A percentile compares a stretch with the other conserved stretches of the same genome.
phyloP scores from a whole-genome alignment of 371 early-diverging fungal genomes.

The Vairimorpha ceranae region DNA sequence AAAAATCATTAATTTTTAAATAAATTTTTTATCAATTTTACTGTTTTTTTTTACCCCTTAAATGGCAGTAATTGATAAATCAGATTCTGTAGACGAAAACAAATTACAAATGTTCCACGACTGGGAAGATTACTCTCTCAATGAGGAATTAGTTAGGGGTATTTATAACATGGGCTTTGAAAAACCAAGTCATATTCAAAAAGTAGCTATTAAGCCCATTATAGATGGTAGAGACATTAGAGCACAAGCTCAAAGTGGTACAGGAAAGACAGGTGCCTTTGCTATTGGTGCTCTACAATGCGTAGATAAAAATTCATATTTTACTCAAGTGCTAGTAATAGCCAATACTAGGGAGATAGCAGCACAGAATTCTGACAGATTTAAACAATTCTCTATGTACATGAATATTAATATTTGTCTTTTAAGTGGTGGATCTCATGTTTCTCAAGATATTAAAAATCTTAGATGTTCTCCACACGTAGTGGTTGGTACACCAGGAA shows the following conservation, averaged over 20 bases:
- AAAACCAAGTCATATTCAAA: constrained; percentile 92
- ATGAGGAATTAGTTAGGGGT: constrained; percentile 87
- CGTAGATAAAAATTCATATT: constrained; percentile 72
- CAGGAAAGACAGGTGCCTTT: constrained; percentile 99
- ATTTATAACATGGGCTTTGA: constrained; percentile 95
- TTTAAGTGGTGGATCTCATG: constrained; percentile 87
- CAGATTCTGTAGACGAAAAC: constrained; percentile 18
- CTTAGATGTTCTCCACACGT: constrained; percentile 73
- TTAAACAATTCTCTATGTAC: constrained; percentile 78
- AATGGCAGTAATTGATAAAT: constrained; percentile 23
- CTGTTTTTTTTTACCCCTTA: constrained; percentile 21
- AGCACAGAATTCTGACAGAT: constrained; percentile 82
- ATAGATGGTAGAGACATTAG: constrained; percentile 76
- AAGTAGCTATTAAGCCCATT: constrained; percentile 90
- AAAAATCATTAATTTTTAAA: too few relatives aligned
- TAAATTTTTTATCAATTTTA: not conserved
- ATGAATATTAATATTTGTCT: constrained; percentile 85
- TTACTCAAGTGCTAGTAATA: constrained; percentile 88
- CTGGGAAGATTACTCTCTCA: constrained; percentile 89
- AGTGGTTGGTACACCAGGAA: constrained; percentile 96
- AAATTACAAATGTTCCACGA: constrained; percentile 64
- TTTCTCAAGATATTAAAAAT: constrained; percentile 78
- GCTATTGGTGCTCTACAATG: constrained; percentile 86
- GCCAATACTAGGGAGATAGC: constrained; percentile 98
- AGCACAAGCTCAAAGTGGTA: constrained; percentile 69